Evolutionary conservation across 176 grass and related monocot genomes (phyloP).

Genomic region (Triticum timopheevii): DNA sequence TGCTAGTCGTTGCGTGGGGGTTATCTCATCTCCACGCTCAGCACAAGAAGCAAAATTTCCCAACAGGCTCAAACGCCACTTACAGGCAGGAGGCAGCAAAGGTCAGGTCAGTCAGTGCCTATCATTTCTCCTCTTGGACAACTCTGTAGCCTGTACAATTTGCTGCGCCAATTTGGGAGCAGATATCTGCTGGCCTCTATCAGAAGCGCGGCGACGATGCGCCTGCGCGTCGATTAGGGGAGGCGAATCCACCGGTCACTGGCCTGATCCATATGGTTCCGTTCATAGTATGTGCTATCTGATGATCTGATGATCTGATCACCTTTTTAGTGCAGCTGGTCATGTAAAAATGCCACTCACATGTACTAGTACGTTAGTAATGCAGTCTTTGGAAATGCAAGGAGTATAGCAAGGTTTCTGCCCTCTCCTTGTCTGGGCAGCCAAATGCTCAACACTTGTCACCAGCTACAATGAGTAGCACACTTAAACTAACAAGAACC

Average conservation of each 20-base stretch:
- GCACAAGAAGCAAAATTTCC: not conserved
- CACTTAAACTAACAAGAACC: constrained; percentile 13
- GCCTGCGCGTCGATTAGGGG: not conserved
- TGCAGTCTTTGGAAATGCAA: not conserved
- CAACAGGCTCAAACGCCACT: not conserved
- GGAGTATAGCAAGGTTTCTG: not conserved
- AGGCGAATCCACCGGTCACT: not conserved
- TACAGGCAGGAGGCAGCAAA: not conserved
- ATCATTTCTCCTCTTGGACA: not conserved
- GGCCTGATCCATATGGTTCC: not conserved
- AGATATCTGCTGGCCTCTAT: not conserved
- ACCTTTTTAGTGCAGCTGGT: no score
- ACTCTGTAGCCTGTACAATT: not conserved
- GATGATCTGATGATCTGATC: not conserved
- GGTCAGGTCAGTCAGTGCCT: constrained; percentile 6
- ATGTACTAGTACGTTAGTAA: not conserved
- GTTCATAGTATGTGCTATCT: not conserved
- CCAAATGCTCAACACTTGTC: not conserved
- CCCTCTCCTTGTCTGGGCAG: not conserved
- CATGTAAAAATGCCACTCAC: not conserved
- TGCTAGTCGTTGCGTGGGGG: not conserved
- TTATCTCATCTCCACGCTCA: not conserved
- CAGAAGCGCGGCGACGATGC: not conserved
- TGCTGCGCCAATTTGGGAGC: not conserved
- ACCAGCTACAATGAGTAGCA: not conserved